Evolutionary conservation across 768 basidiomycete genomes (phyloP), one percentile per base, ranked within the genome.

Genomic region (Amanita thiersii): DNA sequence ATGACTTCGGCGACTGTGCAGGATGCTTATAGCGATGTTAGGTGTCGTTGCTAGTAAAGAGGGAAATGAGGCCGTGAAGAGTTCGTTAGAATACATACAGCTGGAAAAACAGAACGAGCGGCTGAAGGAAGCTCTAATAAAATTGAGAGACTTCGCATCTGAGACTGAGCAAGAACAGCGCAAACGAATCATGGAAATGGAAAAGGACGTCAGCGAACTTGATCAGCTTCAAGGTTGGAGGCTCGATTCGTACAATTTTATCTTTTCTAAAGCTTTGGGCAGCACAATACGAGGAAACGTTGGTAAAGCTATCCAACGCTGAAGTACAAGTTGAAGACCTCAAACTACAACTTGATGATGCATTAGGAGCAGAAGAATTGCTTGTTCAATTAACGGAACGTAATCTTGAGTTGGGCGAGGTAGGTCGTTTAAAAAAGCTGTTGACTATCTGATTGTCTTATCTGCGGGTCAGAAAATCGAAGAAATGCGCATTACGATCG

Each of bases 61-160:
- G 4, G 61, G 48, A 1, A 63, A 58, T 14, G 52, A 57, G 5
- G 59, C 59, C 20, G 63, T 64, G 4, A 81, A 80, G 52, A 68
- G 71, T 49, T 77, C 83, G 3, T 52, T 86, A 46, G 77, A 77
- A 20, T 78, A 81, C 58, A 72, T 85, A 12, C 94, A 97, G 55
- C 77, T 99, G 1, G 93, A 97, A 65, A 96, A 89, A 58, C 94
- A 98, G 55, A 99, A 98, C 48, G 90, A 91, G 54, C 66, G 96
- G 11, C 64, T 99, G 41, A 97, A 96, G 60, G 96, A 98, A 55
- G 96, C 96, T 9, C 69, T 98, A 7, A 72, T 94, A 41, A 74
- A 81, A 86, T 63, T 98, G 26, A 81, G 94, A 4, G 94, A 99
- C 49, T 70, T 96, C 47, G 79, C 89, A 0, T 77, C 82, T 45